Base-by-base conservation (phyloP, 768 basidiomycete genomes). In the Boletus bicolor region DNA sequence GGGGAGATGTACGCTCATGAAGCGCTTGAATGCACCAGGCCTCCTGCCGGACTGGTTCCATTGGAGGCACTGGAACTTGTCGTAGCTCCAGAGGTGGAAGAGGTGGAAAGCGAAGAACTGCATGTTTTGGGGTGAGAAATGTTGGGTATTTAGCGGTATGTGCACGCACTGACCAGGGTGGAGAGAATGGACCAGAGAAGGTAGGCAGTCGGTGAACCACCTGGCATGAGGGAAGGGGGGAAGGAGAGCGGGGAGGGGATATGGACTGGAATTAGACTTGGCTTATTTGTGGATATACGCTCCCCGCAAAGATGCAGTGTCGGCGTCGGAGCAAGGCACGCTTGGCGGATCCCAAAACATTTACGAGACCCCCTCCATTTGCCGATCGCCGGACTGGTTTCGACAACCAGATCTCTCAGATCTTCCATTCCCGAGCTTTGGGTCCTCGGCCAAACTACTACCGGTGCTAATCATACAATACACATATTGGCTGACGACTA, bases 1-100 rank as follows among this genome's bases (percentile, higher is more conserved):
- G 28, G 42, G 34, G 4, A 28, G n/a, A 77, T 84, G 66, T 66
- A 91, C 88, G n/a, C 88, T 92, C 91, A 93, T 93, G 66, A 93
- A 79, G 49, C 91, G 80, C 73, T 88, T 91, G 80, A 93, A 93
- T 12, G 90, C 84, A 53, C 91, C 91, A 54, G 86, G 87, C 68
- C 89, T 87, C 50, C 87, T 79, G 35, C 87, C 88, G 14, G 84
- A 78, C 66, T 83, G 60, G 46, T 41, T 78, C 88, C 89, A 91
- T 70, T 75, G 79, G 44, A 91, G 71, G 70, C 90, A 91, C 58
- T 83, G 78, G 71, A 91, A 88, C 56, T 73, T 78, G 73, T 92
- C 90, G 64, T 91, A 92, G 58, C 74, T 76, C 87, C 87, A 92
- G n/a, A 92, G 79, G 68, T 92, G 90, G 62, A 81, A 75, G 45